These are phyloP conservation scores for Gymnopilus dilepis DNA, from an alignment of 768 basidiomycete species.

Conservation along the genomic window DNA sequence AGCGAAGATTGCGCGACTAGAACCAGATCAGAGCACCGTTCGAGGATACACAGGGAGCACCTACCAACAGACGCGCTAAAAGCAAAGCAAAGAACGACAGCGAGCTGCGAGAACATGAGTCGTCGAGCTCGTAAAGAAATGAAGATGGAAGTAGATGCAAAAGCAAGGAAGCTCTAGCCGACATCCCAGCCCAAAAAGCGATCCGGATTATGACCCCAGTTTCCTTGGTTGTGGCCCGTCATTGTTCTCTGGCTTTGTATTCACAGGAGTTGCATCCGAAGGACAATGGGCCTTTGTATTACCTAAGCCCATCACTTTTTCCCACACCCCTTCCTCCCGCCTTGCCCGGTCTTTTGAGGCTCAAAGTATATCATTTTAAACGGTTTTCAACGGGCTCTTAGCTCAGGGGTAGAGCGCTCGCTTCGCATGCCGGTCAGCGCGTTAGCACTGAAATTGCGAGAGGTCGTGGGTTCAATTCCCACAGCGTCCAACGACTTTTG, in stretches of 20 bases:
- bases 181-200: constrained; percentile 7
- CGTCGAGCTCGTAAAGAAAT: constrained; percentile 23
- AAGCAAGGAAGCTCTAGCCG: constrained; percentile 18
- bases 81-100: constrained; percentile 38
- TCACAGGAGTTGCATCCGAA: not conserved
- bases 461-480: constrained; percentile 20
- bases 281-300: not conserved
- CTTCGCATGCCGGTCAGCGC: too few species aligned
- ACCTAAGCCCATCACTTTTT: not conserved
- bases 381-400: constrained; percentile 4
- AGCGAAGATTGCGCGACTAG: constrained; percentile 62
- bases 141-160: constrained; percentile 21
- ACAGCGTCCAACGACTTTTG: constrained; percentile 10
- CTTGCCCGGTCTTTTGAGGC: not conserved
- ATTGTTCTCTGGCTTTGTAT: constrained; percentile 15
- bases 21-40: constrained; percentile 11
- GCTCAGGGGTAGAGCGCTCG: constrained; percentile 17
- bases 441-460: constrained; percentile 2
- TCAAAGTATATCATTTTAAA: not conserved
- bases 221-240: constrained; percentile 10
- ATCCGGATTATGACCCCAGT: constrained; percentile 7
- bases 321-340: not conserved
- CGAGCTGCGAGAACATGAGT: constrained; percentile 40
- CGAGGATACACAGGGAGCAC: constrained; percentile 20
- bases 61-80: constrained; percentile 43